Percentiles rank a stretch among this genome's conserved stretches.
Evolutionary conservation across 306 rosid genomes (phyloP).

Genomic region (Fagus crenata): DNA sequence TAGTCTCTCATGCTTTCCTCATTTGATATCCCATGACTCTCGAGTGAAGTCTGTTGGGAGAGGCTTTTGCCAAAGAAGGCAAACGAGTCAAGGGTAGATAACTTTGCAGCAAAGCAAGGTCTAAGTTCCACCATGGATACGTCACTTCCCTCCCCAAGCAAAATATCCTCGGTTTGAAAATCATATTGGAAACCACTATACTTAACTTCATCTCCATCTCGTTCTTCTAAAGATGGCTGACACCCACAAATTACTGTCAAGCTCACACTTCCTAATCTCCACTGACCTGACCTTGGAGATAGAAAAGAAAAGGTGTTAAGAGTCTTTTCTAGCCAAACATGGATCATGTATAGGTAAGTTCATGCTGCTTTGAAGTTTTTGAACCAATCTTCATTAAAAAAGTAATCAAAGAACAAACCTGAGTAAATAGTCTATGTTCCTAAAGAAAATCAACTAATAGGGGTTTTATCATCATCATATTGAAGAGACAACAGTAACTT

Average conservation of each 20-base stretch:
- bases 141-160: conserved; percentile 76
- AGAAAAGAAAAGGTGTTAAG: conserved; percentile 36
- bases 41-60: conserved; percentile 26
- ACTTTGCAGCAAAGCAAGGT: conserved; percentile 49
- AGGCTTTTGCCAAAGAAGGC: conserved; percentile 39
- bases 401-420: background rate
- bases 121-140: conserved; percentile 70
- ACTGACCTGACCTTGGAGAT: conserved; percentile 80
- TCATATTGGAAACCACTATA: conserved; percentile 52
- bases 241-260: conserved; percentile 44
- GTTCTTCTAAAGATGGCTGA: conserved; percentile 36
- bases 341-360: conserved; percentile 9
- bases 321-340: conserved; percentile 11
- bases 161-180: conserved; percentile 54
- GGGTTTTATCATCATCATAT: background rate
- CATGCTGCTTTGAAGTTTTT: background rate
- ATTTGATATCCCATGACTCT: conserved; percentile 43
- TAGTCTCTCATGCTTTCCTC: conserved; percentile 82
- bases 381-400: conserved; percentile 3
- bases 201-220: conserved; percentile 25
- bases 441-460: background rate
- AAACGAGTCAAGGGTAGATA: conserved; percentile 48
- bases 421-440: background rate
- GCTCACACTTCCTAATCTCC: conserved; percentile 72
- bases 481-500: background rate